Evolutionary conservation across 129 eudicot species (phyloP).

Genomic region (Flaveria bidentis): DNA sequence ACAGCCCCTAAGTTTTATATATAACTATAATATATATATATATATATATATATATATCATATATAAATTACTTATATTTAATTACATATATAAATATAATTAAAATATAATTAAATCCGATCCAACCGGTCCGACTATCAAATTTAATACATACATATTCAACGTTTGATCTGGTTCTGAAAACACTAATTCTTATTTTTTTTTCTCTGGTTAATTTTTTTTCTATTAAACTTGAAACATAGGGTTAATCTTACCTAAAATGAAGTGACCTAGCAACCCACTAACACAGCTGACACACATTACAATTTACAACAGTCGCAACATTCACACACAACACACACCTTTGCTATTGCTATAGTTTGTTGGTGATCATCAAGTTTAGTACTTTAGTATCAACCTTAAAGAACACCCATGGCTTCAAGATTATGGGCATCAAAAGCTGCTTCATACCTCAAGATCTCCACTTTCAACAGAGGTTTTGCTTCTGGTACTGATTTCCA

Average conservation of each 20-base stretch:
- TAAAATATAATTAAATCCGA: too few species aligned
- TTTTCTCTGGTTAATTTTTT: too few species aligned
- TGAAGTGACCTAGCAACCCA: slow-evolving; percentile 39
- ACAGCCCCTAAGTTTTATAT: too few species aligned
- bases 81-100: too few species aligned
- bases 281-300: slow-evolving; percentile 1
- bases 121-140: too few species aligned
- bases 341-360: slow-evolving; percentile 18
- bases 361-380: slow-evolving; percentile 18
- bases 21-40: too few species aligned
- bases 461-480: slow-evolving; percentile 53
- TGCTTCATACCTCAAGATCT: slow-evolving; percentile 58
- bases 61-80: too few species aligned
- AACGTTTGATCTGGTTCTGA: too few species aligned
- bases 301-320: background rate
- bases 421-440: slow-evolving; percentile 54
- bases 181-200: too few species aligned
- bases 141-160: too few species aligned
- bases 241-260: slow-evolving; percentile 12
- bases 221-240: too few species aligned
- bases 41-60: too few species aligned
- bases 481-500: slow-evolving; percentile 57
- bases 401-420: slow-evolving; percentile 46
- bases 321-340: slow-evolving; percentile 1
- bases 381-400: background rate